A percentile compares a stretch with the other conserved stretches of the same genome.
phyloP scores from a whole-genome alignment of 495 filamentous ascomycete genomes.

The Talaromyces liani region DNA sequence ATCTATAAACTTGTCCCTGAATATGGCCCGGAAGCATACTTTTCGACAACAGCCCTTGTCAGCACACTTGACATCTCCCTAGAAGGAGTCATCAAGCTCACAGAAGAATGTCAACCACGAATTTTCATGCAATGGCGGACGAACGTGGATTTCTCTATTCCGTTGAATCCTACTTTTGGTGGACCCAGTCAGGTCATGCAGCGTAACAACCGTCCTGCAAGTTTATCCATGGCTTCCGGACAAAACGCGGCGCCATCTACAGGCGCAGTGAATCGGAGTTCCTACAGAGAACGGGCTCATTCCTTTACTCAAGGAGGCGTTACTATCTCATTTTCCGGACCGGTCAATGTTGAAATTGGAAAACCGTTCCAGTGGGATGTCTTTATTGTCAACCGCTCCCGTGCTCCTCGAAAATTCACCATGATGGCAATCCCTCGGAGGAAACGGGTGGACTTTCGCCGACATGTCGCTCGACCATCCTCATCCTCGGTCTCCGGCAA shows the following conservation, averaged over 20 bases:
- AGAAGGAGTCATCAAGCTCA: conserved; percentile 55
- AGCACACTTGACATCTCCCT: conserved; percentile 58
- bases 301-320: conserved; percentile 57
- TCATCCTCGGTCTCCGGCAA: conserved; percentile 35
- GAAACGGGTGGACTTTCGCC: conserved; percentile 59
- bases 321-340: conserved; percentile 67
- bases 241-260: conserved; percentile 14
- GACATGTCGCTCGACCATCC: conserved; percentile 43
- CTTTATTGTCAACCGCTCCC: conserved; percentile 79
- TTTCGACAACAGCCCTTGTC: conserved; percentile 36
- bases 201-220: conserved; percentile 46
- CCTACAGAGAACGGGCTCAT: conserved; percentile 43
- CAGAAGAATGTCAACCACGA: conserved; percentile 57
- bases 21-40: conserved; percentile 46
- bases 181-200: conserved; percentile 51
- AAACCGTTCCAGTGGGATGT: conserved; percentile 79
- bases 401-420: conserved; percentile 63
- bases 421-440: conserved; percentile 73
- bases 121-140: conserved; percentile 78
- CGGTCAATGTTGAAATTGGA: conserved; percentile 55
- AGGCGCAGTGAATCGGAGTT: conserved; percentile 41
- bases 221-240: conserved; percentile 31
- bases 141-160: conserved; percentile 72
- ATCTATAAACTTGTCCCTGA: conserved; percentile 70
- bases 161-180: conserved; percentile 54